Evolutionary conservation across 1,139 yeast species (phyloP).

Genomic region (Candida sp.): DNA sequence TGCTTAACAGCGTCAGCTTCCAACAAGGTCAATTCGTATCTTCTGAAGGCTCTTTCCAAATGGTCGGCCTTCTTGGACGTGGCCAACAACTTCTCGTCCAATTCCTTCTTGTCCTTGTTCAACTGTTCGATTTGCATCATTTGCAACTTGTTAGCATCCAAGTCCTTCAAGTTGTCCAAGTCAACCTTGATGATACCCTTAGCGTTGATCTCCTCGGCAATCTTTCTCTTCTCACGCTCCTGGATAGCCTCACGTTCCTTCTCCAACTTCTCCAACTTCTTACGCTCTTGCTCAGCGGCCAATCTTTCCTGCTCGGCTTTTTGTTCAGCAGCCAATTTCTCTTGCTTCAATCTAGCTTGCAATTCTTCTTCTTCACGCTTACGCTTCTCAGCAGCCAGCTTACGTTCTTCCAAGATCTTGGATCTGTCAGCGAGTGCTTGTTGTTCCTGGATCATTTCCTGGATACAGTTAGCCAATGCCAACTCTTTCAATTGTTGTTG

Average conservation of each 20-base stretch:
- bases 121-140: constrained; percentile 86
- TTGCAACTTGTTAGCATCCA: constrained; percentile 77
- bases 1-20: constrained; percentile 78
- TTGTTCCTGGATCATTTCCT: constrained; percentile 53
- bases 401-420: constrained; percentile 63
- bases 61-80: constrained; percentile 85
- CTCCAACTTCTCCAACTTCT: constrained; percentile 77
- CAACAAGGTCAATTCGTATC: constrained; percentile 78
- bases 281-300: constrained; percentile 80
- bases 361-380: constrained; percentile 59
- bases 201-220: constrained; percentile 90
- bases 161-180: constrained; percentile 73
- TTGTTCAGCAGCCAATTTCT: constrained; percentile 72
- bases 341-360: constrained; percentile 63
- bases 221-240: constrained; percentile 73
- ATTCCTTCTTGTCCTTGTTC: constrained; percentile 79
- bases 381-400: constrained; percentile 45
- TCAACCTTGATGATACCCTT: constrained; percentile 91
- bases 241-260: constrained; percentile 75
- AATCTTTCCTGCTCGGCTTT: constrained; percentile 87
- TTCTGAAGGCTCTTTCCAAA: constrained; percentile 91
- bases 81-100: constrained; percentile 73
- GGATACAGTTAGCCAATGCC: constrained; percentile 64
- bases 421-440: constrained; percentile 67
- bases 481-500: constrained; percentile 41